Base-by-base conservation (phyloP, 768 basidiomycete species). In the Solioccasus polychromus region DNA sequence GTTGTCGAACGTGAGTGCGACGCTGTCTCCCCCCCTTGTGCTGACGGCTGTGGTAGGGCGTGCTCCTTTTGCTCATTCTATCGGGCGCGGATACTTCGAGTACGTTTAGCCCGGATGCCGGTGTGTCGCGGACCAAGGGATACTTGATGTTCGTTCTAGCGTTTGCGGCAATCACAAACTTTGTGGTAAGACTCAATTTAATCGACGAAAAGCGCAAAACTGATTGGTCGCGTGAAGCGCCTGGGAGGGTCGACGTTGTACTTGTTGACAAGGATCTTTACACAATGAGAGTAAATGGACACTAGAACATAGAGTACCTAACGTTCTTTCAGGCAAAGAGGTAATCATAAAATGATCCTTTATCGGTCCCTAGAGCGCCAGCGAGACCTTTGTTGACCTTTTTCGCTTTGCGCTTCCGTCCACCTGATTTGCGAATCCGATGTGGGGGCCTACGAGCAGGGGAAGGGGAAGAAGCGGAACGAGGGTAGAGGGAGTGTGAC, bases 61-160 rank as follows among this genome's bases (percentile, higher is more conserved):
- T 90, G 35, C 72, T 92, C 11, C 68, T 90, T 37, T 76, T 83
- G 18, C 73, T 73, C 7, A 88, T 94, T 42, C 66, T 93, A 23
- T 84, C 77, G 1, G 77, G 82, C 19, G 61, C 72, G 47, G 66
- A 77, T 42, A 65, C 78, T 3, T 71, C 78, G 2, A 71, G 70
- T 44, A 85, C 88, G 0, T 92, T 93, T 63, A 71, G 68, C 24
- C 55, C 68, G 23, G 62, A 68, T 5, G 68, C 65, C 29, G 66
- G 74, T 5, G 65, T 78, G 40, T 80, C 74, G 22, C 73, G 79
- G 43, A 82, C 82, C 34, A 88, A 88, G 59, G 76, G 71, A 26
- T 92, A 93, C 64, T 73, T 93, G 66, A 75, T 82, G 19, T 86
- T 92, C 62, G 83, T 93, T 47, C 75, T 94, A 20, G 74, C 76